Percentiles rank a stretch among this genome's conserved stretches.
phyloP scores from a whole-genome alignment of 257 asterid genomes.

The Linderniella brevidens region DNA sequence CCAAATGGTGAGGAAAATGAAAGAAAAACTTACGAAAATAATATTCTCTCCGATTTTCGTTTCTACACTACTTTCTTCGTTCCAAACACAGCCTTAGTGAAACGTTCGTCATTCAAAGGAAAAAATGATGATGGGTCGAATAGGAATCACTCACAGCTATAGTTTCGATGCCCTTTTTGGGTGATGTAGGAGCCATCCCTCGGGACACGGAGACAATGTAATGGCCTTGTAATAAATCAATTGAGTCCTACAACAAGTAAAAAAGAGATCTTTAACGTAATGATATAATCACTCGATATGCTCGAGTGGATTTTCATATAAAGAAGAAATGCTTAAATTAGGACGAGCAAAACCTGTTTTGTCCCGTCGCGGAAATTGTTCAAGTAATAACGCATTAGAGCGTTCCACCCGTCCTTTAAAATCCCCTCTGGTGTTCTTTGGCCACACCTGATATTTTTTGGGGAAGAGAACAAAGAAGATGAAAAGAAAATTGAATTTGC shows the following conservation, averaged over 20 bases:
- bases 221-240: conserved; percentile 3
- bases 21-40: too few relatives aligned
- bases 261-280: not conserved
- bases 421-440: conserved; percentile 74
- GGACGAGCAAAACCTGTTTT: conserved; percentile 46
- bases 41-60: too few relatives aligned
- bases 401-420: conserved; percentile 71
- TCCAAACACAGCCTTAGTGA: too few relatives aligned
- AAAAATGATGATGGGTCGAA: not conserved
- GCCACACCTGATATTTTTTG: conserved; percentile 54
- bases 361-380: conserved; percentile 95
- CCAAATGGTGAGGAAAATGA: too few relatives aligned
- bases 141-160: conserved; percentile 3
- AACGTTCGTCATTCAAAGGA: not conserved
- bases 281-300: too few relatives aligned
- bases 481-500: not conserved
- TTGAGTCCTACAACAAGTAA: conserved; percentile 2
- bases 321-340: too few relatives aligned
- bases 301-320: too few relatives aligned
- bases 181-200: not conserved
- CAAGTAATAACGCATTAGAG: conserved; percentile 87
- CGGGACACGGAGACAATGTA: not conserved
- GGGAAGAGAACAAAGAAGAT: conserved; percentile 4
- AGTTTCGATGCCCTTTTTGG: conserved; percentile 1
- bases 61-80: too few relatives aligned